Percentiles rank a stretch among this genome's conserved stretches.
These are phyloP conservation scores for Debaryomyces fabryi DNA, from an alignment of 1,139 yeast genomes.

Conservation along the genomic window DNA sequence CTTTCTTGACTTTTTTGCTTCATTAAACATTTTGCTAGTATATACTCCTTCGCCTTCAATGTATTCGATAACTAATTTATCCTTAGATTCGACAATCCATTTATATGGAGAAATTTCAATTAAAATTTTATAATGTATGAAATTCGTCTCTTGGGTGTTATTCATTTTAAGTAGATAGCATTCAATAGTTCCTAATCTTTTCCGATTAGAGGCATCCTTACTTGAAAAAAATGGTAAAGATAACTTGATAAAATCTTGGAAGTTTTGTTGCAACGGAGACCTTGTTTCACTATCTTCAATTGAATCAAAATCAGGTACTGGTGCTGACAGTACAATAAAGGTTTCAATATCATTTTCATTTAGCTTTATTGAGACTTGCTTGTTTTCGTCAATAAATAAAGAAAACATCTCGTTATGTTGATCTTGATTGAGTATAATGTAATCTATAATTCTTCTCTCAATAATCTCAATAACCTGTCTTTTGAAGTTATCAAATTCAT, in stretches of 20 bases:
- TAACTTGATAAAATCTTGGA: constrained; percentile 32
- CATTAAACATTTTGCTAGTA: constrained; percentile 18
- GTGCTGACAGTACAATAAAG: constrained; percentile 24
- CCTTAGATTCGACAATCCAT: constrained; percentile 10
- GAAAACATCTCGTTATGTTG: constrained; percentile 8
- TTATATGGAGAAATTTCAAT: constrained; percentile 32
- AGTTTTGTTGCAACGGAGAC: background rate
- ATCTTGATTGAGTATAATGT: constrained; percentile 17
- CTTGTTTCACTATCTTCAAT: constrained; percentile 8
- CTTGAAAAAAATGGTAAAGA: constrained; percentile 34
- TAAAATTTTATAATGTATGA: constrained; percentile 24
- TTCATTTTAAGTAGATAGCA: constrained; percentile 32
- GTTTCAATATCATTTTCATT: constrained; percentile 33
- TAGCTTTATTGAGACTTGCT: constrained; percentile 30
- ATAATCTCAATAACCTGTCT: constrained; percentile 31
- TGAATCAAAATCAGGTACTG: constrained; percentile 11
- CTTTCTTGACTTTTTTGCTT: constrained; percentile 5
- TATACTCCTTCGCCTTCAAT: constrained; percentile 17
- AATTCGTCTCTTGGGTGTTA: constrained; percentile 12
- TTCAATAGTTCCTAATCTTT: constrained; percentile 37
- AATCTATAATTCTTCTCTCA: constrained; percentile 28
- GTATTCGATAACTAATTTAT: constrained; percentile 13
- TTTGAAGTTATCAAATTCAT: constrained; percentile 39
- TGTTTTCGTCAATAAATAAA: constrained; percentile 30
- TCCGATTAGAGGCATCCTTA: constrained; percentile 19